These are phyloP conservation scores for Cenchrus purpureus DNA, from an alignment of 176 grass and related monocot species.

Conservation along the genomic window DNA sequence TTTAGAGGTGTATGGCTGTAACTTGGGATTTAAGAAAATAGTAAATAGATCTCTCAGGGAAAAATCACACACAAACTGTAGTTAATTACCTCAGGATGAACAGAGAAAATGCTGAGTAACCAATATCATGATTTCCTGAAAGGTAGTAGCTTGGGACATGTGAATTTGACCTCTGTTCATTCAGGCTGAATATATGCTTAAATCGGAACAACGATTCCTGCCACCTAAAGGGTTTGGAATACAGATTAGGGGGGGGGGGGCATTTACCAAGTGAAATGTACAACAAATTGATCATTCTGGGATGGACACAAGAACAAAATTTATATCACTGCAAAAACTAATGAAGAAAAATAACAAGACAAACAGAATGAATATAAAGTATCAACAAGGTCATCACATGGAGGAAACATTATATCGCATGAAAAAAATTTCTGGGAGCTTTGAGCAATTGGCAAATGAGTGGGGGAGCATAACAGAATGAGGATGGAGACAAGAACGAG, in stretches of 20 bases:
- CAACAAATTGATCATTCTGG: conserved; percentile 32
- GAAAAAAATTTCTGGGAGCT: neutral
- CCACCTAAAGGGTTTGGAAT: conserved; percentile 70
- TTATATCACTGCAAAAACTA: neutral
- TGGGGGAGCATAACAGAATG: neutral
- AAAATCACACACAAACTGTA: neutral
- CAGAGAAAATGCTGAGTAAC: conserved; percentile 74
- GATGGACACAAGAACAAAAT: neutral
- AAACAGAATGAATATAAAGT: neutral
- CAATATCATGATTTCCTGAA: conserved; percentile 98
- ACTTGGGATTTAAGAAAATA: conserved; percentile 8
- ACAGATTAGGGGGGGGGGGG: conserved; percentile 18
- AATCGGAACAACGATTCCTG: conserved; percentile 81
- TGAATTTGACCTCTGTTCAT: conserved; percentile 60
- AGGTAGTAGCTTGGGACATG: conserved; percentile 76
- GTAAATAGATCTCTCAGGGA: conserved; percentile 1
- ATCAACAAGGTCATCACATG: neutral
- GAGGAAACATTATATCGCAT: neutral
- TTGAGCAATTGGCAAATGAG: neutral
- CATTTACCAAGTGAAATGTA: neutral
- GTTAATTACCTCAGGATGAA: conserved; percentile 69
- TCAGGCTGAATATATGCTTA: conserved; percentile 90
- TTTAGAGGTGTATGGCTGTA: neutral
- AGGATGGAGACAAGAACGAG: neutral
- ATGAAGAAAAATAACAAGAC: neutral